Base-by-base conservation (phyloP, 768 basidiomycete genomes). In the Omphalotus guepiniiformis region DNA sequence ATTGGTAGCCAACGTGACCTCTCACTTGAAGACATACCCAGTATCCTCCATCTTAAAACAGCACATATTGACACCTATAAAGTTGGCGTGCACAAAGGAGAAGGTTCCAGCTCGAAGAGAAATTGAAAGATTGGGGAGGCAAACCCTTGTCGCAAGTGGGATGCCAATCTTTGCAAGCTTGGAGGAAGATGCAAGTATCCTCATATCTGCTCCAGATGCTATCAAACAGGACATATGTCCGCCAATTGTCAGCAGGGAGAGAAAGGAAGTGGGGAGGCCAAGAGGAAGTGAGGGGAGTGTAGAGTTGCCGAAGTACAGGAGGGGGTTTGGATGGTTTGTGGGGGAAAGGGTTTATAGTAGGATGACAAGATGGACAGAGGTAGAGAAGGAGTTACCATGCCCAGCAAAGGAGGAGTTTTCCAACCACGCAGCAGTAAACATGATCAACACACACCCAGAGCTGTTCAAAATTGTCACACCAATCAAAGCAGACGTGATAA, bases 401-500 rank as follows among this genome's bases (percentile, higher is more conserved):
- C 54, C 57, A 5, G 57, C 63, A 2, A 1, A 7, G 0, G 18
- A 22, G 1, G 55, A 51, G 15, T 32, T 57, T 0, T 12, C 44
- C 2, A 61, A 72, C 26, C 26, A 34, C 0, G 22, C 42, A 0
- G 60, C 56, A 0, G 4, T 47, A 0, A 4, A 42, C 0, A 73
- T 69, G 0, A 62, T 74, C 4, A 0, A 4, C 1, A 16, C 48
- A 0, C 26, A 67, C 34, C 62, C 62, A 1, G 27, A 65, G 1
- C 53, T 76, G 0, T 75, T 79, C 54, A 36, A 58, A 1, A 58
- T 77, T 1, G 51, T 64, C 0, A 69, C 65, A 0, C 73, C 71
- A 0, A 62, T 75, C 47, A 58, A 72, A 12, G 60, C 67, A 18
- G 52, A 63, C 16, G 37, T 34, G 0, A 62, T 74, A 27, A 45